Conservation (phyloP, 108 stramenopile species). For the Skeletonema costatum region DNA sequence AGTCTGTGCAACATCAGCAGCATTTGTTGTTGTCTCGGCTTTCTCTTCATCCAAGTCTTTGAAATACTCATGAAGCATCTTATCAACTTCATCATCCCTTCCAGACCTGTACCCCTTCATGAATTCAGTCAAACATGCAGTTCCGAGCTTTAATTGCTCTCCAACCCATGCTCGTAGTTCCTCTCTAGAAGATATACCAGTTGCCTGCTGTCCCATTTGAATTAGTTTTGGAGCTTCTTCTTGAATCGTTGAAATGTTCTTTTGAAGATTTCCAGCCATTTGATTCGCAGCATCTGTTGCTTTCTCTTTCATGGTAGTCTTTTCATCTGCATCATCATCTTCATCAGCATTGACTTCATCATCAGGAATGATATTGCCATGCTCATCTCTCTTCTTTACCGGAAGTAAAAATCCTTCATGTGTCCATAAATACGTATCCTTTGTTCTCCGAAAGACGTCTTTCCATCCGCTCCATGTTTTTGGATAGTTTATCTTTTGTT, state of each 20-base stretch:
- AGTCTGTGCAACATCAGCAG: neutral
- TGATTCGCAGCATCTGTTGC: conserved; percentile 33
- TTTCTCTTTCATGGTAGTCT: conserved; percentile 11
- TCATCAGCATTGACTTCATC: conserved; percentile 13
- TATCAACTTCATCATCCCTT: conserved; percentile 82
- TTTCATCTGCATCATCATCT: conserved; percentile 8
- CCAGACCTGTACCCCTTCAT: conserved; percentile 87
- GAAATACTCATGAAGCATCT: conserved; percentile 84
- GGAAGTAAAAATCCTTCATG: conserved; percentile 37
- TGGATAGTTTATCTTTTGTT: conserved; percentile 23
- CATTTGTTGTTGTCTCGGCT: neutral
- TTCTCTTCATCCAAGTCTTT: conserved; percentile 53
- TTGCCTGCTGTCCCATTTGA: conserved; percentile 55
- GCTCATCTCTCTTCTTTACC: conserved; percentile 33
- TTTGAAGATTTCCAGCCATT: conserved; percentile 53
- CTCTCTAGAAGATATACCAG: conserved; percentile 66
- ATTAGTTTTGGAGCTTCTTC: conserved; percentile 52
- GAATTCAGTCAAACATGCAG: conserved; percentile 71
- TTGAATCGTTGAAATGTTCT: conserved; percentile 55
- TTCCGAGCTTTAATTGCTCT: conserved; percentile 70
- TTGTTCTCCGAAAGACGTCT: conserved; percentile 8
- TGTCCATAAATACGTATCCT: conserved; percentile 32
- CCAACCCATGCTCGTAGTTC: conserved; percentile 62
- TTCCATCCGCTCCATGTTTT: conserved; percentile 38
- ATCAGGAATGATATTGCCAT: conserved; percentile 35